Percentiles rank a stretch among this genome's conserved stretches.
Conservation (phyloP, 2,329 filamentous ascomycete species). For the Aspergillus sp. region DNA sequence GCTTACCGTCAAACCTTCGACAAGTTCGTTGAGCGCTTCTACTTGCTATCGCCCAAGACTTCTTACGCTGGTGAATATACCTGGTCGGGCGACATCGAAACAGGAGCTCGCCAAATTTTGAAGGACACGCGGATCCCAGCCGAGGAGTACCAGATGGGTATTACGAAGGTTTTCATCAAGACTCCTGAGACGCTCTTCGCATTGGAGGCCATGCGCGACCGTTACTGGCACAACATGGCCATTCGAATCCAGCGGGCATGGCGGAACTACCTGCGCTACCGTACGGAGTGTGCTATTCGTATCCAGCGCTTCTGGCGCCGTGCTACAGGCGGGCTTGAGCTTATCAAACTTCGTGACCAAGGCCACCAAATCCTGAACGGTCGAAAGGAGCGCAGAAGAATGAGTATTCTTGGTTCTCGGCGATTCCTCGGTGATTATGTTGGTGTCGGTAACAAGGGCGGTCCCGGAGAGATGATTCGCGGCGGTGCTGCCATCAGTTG, state of each 20-base stretch:
- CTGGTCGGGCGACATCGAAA: slow-evolving; percentile 85
- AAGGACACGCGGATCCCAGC: slow-evolving; percentile 94
- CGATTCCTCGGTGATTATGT: slow-evolving; percentile 95
- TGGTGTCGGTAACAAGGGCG: slow-evolving; percentile 76
- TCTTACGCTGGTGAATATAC: slow-evolving; percentile 97
- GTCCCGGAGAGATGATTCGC: slow-evolving; percentile 78
- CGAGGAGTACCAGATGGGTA: slow-evolving; percentile 96
- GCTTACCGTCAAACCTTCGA: slow-evolving; percentile 96
- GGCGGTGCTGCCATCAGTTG: slow-evolving; percentile 68
- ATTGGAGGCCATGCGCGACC: slow-evolving; percentile 93
- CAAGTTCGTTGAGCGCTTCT: slow-evolving; percentile 97
- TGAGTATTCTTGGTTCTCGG: slow-evolving; percentile 86
- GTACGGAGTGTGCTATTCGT: slow-evolving; percentile 85
- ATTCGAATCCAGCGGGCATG: slow-evolving; percentile 96
- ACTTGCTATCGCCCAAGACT: slow-evolving; percentile 87
- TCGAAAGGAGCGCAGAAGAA: slow-evolving; percentile 86
- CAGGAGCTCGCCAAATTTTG: slow-evolving; percentile 86
- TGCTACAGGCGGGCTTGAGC: slow-evolving; percentile 86
- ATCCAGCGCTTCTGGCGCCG: slow-evolving; percentile 97
- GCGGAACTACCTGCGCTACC: slow-evolving; percentile 92
- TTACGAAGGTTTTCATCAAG: slow-evolving; percentile 97
- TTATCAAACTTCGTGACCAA: slow-evolving; percentile 81
- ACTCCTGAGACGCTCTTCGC: slow-evolving; percentile 96
- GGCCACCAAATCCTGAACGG: slow-evolving; percentile 79
- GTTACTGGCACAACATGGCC: slow-evolving; percentile 99